phyloP scores from a whole-genome alignment of 768 basidiomycete genomes.

The Multifurca ochricompacta region DNA sequence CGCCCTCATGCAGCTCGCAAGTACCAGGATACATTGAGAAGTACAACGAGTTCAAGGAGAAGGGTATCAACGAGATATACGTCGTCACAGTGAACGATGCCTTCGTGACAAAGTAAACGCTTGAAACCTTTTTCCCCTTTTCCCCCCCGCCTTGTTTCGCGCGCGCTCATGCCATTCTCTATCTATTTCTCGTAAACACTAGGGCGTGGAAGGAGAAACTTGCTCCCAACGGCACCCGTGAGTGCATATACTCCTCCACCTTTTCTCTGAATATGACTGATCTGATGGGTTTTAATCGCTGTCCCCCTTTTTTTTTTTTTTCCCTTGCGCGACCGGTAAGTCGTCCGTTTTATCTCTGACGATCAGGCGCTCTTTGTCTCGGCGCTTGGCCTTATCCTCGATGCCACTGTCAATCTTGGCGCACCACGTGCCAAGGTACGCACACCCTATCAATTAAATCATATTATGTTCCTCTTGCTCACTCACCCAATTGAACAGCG shows the following conservation, averaged over 20 bases:
- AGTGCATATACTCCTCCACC: constrained; percentile 14
- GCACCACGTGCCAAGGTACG: constrained; percentile 50
- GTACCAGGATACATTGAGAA: constrained; percentile 44
- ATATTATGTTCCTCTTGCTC: background rate
- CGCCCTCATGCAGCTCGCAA: constrained; percentile 19
- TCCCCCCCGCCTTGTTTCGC: background rate
- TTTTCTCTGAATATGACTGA: background rate
- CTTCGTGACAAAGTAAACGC: constrained; percentile 41
- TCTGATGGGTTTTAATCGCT: too few species aligned
- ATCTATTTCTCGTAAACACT: background rate
- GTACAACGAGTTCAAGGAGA: constrained; percentile 65
- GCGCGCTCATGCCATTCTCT: background rate
- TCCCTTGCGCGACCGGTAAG: constrained; percentile 14
- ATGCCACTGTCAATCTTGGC: constrained; percentile 51
- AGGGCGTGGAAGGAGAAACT: constrained; percentile 60
- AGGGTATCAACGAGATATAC: constrained; percentile 65
- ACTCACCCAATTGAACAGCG: constrained; percentile 31
- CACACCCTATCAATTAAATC: too few species aligned
- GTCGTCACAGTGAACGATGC: constrained; percentile 75
- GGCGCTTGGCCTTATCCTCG: constrained; percentile 37
- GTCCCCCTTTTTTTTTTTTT: too few species aligned
- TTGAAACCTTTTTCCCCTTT: background rate
- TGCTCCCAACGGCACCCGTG: constrained; percentile 48
- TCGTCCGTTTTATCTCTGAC: constrained; percentile 38
- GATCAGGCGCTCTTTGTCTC: constrained; percentile 47